Conservation (phyloP, 2,329 filamentous ascomycete species). For the Fusarium sp. region DNA sequence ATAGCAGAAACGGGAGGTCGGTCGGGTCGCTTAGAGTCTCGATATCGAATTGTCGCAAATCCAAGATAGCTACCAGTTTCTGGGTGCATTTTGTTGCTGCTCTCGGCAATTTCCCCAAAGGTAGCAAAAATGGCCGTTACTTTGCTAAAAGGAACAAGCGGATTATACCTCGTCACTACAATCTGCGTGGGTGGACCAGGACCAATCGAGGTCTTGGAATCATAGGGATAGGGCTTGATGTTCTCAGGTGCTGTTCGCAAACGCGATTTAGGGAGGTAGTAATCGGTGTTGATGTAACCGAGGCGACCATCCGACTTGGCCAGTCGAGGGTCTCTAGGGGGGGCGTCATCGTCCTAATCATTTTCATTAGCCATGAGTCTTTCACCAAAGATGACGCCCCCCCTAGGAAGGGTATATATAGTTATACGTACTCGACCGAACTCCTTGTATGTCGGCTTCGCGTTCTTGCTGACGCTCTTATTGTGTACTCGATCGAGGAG, state of each 20-base stretch:
- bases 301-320: conserved; percentile 69
- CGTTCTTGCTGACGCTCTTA: conserved; percentile 63
- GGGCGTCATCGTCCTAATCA: conserved; percentile 80
- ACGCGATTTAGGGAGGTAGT: conserved; percentile 75
- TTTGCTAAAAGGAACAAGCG: conserved; percentile 81
- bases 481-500: conserved; percentile 60
- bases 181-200: conserved; percentile 90
- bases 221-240: conserved; percentile 82
- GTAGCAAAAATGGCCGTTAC: conserved; percentile 79
- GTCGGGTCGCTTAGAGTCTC: conserved; percentile 68
- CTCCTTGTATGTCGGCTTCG: conserved; percentile 69
- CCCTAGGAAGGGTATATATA: conserved; percentile 54
- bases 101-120: conserved; percentile 88
- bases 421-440: conserved; percentile 72
- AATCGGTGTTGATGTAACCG: conserved; percentile 75
- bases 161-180: conserved; percentile 96
- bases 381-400: conserved; percentile 69
- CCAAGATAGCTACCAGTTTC: conserved; percentile 93
- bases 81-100: conserved; percentile 94
- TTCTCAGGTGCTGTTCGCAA: conserved; percentile 79
- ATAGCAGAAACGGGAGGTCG: conserved; percentile 69
- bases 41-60: conserved; percentile 90
- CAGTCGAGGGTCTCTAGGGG: conserved; percentile 84
- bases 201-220: conserved; percentile 83
- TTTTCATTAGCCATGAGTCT: conserved; percentile 66